These are phyloP conservation scores for Serendipita sp. DNA, from an alignment of 768 basidiomycete genomes.

Conservation along the genomic window DNA sequence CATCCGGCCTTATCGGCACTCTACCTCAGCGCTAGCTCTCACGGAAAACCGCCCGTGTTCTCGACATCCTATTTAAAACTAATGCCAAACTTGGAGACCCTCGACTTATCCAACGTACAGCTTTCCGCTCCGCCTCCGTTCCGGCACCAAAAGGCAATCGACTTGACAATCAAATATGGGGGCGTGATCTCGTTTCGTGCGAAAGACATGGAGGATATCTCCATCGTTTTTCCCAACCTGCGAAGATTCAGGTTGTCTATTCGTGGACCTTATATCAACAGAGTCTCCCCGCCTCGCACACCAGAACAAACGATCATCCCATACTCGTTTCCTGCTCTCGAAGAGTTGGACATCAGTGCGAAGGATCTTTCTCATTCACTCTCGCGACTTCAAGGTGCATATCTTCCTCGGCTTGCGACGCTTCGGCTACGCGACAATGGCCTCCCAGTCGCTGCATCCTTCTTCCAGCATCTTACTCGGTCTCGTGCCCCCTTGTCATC, in stretches of 20 bases:
- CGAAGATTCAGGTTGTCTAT: neutral
- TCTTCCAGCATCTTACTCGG: neutral
- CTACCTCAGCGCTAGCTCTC: neutral
- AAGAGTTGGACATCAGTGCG: neutral
- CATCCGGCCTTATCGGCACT: neutral
- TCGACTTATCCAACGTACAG: neutral
- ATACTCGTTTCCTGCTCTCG: neutral
- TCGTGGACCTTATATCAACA: slow-evolving; percentile 3
- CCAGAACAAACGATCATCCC: neutral
- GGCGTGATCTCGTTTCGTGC: slow-evolving; percentile 4
- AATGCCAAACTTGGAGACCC: neutral
- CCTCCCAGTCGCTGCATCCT: neutral
- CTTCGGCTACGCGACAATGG: neutral
- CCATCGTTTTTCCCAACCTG: slow-evolving; percentile 1
- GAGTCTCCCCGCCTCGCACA: no score
- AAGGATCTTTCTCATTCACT: slow-evolving; percentile 4
- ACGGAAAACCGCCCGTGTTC: neutral
- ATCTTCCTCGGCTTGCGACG: neutral
- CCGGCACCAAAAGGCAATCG: neutral
- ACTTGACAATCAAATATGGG: neutral
- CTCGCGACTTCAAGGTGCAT: neutral
- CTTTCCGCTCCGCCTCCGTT: neutral
- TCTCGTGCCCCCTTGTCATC: neutral
- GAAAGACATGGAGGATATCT: slow-evolving; percentile 1
- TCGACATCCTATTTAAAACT: neutral